A percentile compares a stretch with the other conserved stretches of the same genome.
Conservation (phyloP, 306 rosid species). For the Trichosanthes cucumerina region DNA sequence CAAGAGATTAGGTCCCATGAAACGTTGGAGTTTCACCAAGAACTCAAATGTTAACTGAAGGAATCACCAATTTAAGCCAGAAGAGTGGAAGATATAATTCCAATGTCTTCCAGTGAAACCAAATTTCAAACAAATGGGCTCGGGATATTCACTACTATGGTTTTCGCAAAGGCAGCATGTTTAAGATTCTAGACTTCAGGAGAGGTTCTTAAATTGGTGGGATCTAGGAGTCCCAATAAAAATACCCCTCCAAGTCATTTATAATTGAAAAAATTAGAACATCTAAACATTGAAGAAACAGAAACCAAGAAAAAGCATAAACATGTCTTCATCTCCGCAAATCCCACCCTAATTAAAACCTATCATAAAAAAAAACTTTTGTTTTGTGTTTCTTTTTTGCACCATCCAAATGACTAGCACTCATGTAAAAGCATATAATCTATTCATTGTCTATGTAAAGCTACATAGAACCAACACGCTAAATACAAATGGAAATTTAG, state of each 20-base stretch:
- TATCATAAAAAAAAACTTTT: neutral
- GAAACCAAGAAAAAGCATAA: neutral
- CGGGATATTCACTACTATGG: neutral
- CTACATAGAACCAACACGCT: neutral
- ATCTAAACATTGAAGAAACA: neutral
- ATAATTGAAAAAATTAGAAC: neutral
- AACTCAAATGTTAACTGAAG: neutral
- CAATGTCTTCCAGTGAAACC: neutral
- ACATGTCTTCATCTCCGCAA: neutral
- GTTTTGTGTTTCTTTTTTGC: neutral
- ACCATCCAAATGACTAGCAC: neutral
- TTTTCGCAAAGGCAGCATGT: neutral
- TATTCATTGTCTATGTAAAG: neutral
- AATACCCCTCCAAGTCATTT: neutral
- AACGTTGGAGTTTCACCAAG: neutral
- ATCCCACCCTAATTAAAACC: conserved; percentile 1
- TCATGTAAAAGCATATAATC: neutral
- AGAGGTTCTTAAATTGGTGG: neutral
- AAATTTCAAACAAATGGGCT: neutral
- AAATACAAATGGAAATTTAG: neutral
- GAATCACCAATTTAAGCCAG: neutral
- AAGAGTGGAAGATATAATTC: neutral
- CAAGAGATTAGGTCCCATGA: neutral
- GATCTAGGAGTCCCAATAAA: neutral
- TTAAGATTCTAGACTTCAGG: neutral